Evolutionary conservation across 2,329 filamentous ascomycete genomes (phyloP), one percentile per base, ranked within the genome.

Genomic region (Metarhizium rileyi): DNA sequence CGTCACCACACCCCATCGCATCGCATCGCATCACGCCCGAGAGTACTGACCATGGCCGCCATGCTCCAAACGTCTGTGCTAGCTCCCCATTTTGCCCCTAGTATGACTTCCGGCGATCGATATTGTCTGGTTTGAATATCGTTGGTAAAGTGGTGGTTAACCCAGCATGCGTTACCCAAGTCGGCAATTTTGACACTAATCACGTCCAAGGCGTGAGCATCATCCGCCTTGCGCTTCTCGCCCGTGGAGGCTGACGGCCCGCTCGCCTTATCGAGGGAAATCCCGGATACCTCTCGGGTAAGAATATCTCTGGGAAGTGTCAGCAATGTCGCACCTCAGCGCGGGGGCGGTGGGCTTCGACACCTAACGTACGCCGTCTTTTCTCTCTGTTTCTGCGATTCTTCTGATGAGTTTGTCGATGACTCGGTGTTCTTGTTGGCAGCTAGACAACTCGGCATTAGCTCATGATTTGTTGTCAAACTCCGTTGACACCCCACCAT

Each of bases 1-100:
- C 30, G 1, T 14, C 30, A 33, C 1, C 10, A 14, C 1, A 5
- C 4, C 8, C 30, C 30, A 16, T 5, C 35, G 18, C 35, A 16
- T 38, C 10, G n/a, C n/a, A 3, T 7, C 18, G 35, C 35, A 30
- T 12, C 7, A 30, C 16, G 33, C 33, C 22, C 10, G 12, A 20
- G 18, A 25, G 22, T 10, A 16, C 81, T 61, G 77, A 97, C 93
- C 93, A 98, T 98, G 58, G 87, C 87, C 52, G 93, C 90, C 93
- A 98, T 98, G 70, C 91, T 97, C 93, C 93, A 98, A 7, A 97
- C 87, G 69, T 98, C 93, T 2, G 93, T 97, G 65, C 91, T 97
- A n/a, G 93, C 93, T 57, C 93, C 93, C 93, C 93, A 98, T 73
- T 97, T 97, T 3, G 90, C 83, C 36, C 93, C 93, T 20, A 98